A percentile compares a stretch with the other conserved stretches of the same genome.
These are phyloP conservation scores for Vigna reflexopilosa DNA, from an alignment of 306 rosid species.

Conservation along the genomic window DNA sequence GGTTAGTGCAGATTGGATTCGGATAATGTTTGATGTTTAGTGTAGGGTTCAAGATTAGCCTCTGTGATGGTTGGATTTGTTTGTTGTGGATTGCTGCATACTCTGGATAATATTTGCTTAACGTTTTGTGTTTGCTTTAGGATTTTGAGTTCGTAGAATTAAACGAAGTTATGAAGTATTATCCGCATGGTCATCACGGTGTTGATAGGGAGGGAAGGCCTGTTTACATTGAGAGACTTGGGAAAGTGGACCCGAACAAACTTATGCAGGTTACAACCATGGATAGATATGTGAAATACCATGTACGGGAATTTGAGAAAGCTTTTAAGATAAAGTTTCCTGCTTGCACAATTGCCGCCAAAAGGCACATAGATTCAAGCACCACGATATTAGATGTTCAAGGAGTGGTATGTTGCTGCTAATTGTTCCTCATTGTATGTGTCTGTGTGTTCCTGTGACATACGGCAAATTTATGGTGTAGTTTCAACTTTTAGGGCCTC, in stretches of 20 bases:
- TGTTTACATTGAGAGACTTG: constrained; percentile 92
- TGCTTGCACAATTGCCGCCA: constrained; percentile 94
- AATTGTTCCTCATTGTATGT: constrained; percentile 29
- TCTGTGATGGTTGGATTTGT: constrained; percentile 14
- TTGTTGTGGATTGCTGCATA: background rate
- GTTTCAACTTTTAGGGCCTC: constrained; percentile 67
- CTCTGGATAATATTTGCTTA: background rate
- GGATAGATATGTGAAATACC: constrained; percentile 94
- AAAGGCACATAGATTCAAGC: constrained; percentile 96
- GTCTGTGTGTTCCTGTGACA: constrained; percentile 1
- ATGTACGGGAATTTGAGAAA: constrained; percentile 90
- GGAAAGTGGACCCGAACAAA: constrained; percentile 90
- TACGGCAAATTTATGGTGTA: constrained; percentile 28
- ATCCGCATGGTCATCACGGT: constrained; percentile 97
- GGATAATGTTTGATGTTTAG: constrained; percentile 12
- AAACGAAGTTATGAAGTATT: constrained; percentile 72
- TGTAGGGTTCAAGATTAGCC: constrained; percentile 2
- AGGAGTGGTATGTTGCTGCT: constrained; percentile 85
- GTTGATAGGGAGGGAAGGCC: constrained; percentile 99
- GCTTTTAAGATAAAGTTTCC: constrained; percentile 88
- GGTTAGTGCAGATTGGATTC: constrained; percentile 50
- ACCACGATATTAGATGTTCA: constrained; percentile 96
- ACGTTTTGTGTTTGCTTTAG: constrained; percentile 53
- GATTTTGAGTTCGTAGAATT: constrained; percentile 87
- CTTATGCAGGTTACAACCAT: constrained; percentile 90